Evolutionary conservation across 1,284 basidiomycete genomes (phyloP).

Genomic region (Ustilago hordei): DNA sequence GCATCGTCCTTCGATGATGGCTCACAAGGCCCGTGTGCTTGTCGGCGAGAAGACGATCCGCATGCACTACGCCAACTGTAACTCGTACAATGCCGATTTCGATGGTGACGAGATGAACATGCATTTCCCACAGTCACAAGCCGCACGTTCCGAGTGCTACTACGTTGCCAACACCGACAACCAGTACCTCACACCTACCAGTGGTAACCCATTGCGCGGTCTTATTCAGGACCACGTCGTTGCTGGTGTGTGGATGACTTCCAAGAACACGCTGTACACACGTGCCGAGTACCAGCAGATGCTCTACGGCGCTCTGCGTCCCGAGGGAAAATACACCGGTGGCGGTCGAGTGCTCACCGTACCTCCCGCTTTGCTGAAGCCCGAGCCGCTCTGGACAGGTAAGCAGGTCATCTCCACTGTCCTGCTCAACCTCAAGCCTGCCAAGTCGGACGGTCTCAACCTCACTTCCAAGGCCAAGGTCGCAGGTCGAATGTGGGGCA

Average conservation of each 20-base stretch:
- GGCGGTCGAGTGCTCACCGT: conserved; percentile 82
- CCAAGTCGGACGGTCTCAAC: conserved; percentile 84
- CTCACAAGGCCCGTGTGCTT: conserved; percentile 90
- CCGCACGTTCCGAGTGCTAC: conserved; percentile 84
- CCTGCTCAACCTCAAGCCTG: conserved; percentile 83
- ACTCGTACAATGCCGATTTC: conserved; percentile 99
- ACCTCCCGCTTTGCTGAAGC: conserved; percentile 92
- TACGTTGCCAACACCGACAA: conserved; percentile 96
- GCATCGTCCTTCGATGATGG: conserved; percentile 99
- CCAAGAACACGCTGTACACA: conserved; percentile 92
- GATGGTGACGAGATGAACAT: conserved; percentile 99
- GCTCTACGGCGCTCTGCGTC: conserved; percentile 91
- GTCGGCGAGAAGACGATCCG: conserved; percentile 98
- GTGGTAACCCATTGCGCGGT: conserved; percentile 95
- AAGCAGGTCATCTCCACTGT: conserved; percentile 86
- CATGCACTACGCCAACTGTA: conserved; percentile 99
- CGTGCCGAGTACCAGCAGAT: conserved; percentile 97
- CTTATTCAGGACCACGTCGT: conserved; percentile 99
- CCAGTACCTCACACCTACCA: conserved; percentile 97
- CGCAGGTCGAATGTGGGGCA: conserved; percentile 81
- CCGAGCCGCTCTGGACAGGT: conserved; percentile 92
- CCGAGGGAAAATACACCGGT: conserved; percentile 82
- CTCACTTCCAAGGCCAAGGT: conserved; percentile 87
- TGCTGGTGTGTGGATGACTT: conserved; percentile 99
- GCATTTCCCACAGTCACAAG: conserved; percentile 95